A percentile compares a stretch with the other conserved stretches of the same genome.
Evolutionary conservation across 257 asterid genomes (phyloP).

Genomic region (Phtheirospermum japonicum): DNA sequence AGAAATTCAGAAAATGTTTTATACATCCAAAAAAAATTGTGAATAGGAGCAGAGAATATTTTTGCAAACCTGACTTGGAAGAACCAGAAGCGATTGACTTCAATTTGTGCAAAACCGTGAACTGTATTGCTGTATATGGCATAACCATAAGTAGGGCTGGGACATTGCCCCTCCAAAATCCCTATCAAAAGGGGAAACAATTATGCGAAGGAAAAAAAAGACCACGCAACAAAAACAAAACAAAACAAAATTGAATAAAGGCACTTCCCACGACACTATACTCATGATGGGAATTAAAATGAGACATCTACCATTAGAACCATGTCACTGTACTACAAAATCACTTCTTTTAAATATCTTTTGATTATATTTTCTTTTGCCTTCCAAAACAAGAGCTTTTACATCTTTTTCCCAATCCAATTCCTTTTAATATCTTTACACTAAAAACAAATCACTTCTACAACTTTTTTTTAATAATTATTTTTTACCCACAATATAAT

Average conservation of each 20-base stretch:
- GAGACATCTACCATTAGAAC: not conserved
- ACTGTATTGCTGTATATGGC: slow-evolving; percentile 96
- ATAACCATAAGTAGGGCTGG: slow-evolving; percentile 95
- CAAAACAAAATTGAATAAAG: not conserved
- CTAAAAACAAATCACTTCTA: not conserved
- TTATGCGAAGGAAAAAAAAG: slow-evolving; percentile 15
- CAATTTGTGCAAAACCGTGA: slow-evolving; percentile 70
- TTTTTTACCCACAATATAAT: not conserved
- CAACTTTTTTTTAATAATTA: not conserved
- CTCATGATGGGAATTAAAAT: not conserved
- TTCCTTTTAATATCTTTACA: not conserved
- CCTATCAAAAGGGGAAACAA: slow-evolving; percentile 38
- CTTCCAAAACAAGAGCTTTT: not conserved
- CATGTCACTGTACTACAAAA: not conserved
- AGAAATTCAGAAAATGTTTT: not conserved
- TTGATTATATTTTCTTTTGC: too few relatives aligned
- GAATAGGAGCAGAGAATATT: slow-evolving; percentile 12
- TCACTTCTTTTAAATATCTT: not conserved
- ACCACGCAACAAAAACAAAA: slow-evolving; percentile 2
- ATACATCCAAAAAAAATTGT: slow-evolving; percentile 5
- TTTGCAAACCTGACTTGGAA: slow-evolving; percentile 68
- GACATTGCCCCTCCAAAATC: slow-evolving; percentile 97
- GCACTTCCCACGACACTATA: not conserved
- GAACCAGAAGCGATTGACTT: slow-evolving; percentile 87
- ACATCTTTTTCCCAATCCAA: not conserved